These are phyloP conservation scores for Myriosclerotinia duriaeana DNA, from an alignment of 2,329 filamentous ascomycete species.

Conservation along the genomic window DNA sequence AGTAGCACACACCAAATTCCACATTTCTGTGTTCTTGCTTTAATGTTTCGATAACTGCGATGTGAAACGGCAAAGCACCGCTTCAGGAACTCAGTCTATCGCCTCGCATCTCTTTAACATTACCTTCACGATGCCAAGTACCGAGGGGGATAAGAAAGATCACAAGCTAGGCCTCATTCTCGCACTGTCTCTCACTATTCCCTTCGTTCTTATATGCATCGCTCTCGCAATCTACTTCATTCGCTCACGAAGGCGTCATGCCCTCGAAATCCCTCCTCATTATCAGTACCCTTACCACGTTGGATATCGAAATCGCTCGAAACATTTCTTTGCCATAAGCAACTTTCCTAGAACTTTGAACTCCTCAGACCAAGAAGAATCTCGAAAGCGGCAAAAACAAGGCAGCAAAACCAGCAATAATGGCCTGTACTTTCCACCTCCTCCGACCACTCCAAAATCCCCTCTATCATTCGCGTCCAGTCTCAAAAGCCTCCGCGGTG, in stretches of 20 bases:
- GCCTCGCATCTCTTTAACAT: slow-evolving; percentile 17
- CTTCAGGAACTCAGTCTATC: not conserved
- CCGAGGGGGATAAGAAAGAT: slow-evolving; percentile 8
- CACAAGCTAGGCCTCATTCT: slow-evolving; percentile 20
- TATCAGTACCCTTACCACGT: slow-evolving; percentile 22
- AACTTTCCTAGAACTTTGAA: not conserved
- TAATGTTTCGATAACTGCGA: not conserved
- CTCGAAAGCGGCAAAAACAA: not conserved
- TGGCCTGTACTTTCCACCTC: slow-evolving; percentile 13
- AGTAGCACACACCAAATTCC: not conserved
- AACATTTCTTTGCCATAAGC: slow-evolving; percentile 4
- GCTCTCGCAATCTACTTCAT: slow-evolving; percentile 16
- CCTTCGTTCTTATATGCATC: slow-evolving; percentile 17
- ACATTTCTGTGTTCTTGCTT: not conserved
- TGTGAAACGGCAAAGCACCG: slow-evolving; percentile 13
- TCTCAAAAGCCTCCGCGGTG: slow-evolving; percentile 1
- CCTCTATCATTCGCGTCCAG: slow-evolving; percentile 6
- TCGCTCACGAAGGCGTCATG: slow-evolving; percentile 8
- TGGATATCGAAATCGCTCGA: slow-evolving; percentile 1
- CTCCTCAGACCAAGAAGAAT: not conserved
- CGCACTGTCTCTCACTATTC: slow-evolving; percentile 17
- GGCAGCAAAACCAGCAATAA: not conserved
- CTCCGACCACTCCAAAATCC: slow-evolving; percentile 18
- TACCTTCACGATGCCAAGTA: not conserved
- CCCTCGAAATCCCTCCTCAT: not conserved